Conservation (phyloP, 2,329 filamentous ascomycete species). For the Nakataea oryzae region DNA sequence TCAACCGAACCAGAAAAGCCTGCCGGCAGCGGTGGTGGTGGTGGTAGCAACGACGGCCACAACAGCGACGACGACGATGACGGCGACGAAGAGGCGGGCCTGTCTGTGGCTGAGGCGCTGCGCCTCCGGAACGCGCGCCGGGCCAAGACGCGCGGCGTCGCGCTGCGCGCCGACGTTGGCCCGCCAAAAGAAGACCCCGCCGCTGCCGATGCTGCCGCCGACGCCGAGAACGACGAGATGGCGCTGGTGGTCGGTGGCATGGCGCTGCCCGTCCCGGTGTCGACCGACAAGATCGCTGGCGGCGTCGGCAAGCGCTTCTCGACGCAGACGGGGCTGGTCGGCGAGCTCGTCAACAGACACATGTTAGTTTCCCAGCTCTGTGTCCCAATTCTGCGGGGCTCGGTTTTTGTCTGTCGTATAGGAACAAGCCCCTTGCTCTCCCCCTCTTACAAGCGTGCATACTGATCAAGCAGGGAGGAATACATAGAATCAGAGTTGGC, state of each 20-base stretch:
- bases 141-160: slow-evolving; percentile 42
- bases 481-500: slow-evolving; percentile 76
- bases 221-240: slow-evolving; percentile 19
- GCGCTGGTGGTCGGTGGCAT: slow-evolving; percentile 19
- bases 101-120: slow-evolving; percentile 39
- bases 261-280: neutral
- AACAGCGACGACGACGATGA: slow-evolving; percentile 6
- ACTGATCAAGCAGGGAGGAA: slow-evolving; percentile 71
- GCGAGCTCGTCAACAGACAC: slow-evolving; percentile 60
- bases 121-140: slow-evolving; percentile 41
- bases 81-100: slow-evolving; percentile 20
- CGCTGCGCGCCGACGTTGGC: slow-evolving; percentile 31
- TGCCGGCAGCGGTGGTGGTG: too few species aligned
- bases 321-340: slow-evolving; percentile 58
- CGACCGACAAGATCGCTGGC: slow-evolving; percentile 8
- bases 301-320: slow-evolving; percentile 48
- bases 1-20: slow-evolving; percentile 13
- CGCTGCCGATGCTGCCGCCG: slow-evolving; percentile 8
- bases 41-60: slow-evolving; percentile 5
- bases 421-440: slow-evolving; percentile 3
- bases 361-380: slow-evolving; percentile 50
- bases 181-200: slow-evolving; percentile 10
- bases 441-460: slow-evolving; percentile 13
- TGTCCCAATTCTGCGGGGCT: slow-evolving; percentile 5
- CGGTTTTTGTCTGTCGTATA: slow-evolving; percentile 13